Percentiles rank a stretch among this genome's conserved stretches.
These are phyloP conservation scores for Crithidia expoeki DNA, from an alignment of 208 protist genomes.

Conservation along the genomic window DNA sequence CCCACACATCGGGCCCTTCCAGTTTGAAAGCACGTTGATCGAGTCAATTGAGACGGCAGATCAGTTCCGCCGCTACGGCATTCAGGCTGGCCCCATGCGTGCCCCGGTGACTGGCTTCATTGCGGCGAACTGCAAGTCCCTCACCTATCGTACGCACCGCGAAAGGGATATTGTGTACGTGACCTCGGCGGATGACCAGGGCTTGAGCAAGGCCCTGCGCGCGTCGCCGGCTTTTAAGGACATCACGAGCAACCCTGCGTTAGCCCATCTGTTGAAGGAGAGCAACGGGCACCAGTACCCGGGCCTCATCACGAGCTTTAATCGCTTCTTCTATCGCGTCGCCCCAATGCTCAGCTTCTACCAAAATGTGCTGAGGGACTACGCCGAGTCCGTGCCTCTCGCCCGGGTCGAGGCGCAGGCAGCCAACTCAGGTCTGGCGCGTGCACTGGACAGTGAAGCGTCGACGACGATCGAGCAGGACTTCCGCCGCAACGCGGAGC, in stretches of 20 bases:
- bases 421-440: constrained; percentile 46
- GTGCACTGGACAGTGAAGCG: constrained; percentile 62
- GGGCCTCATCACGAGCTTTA: constrained; percentile 67
- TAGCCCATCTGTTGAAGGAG: constrained; percentile 56
- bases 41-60: constrained; percentile 72
- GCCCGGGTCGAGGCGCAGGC: constrained; percentile 52
- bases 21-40: constrained; percentile 78
- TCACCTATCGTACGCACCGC: constrained; percentile 67
- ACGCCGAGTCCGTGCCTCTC: constrained; percentile 38
- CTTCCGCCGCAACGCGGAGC: constrained; percentile 86
- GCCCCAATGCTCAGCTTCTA: constrained; percentile 84
- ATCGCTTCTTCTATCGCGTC: constrained; percentile 80
- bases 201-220: constrained; percentile 44
- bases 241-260: constrained; percentile 53
- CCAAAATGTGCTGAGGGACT: constrained; percentile 52
- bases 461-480: constrained; percentile 74
- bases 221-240: constrained; percentile 53
- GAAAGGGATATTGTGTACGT: constrained; percentile 71
- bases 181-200: constrained; percentile 60
- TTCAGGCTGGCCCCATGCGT: constrained; percentile 62
- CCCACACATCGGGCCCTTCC: constrained; percentile 67
- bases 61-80: constrained; percentile 71
- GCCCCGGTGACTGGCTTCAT: constrained; percentile 73
- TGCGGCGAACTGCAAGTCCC: constrained; percentile 58
- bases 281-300: constrained; percentile 13